Conservation (phyloP, 2,329 filamentous ascomycete genomes). For the Pseudogymnoascus sp. region DNA sequence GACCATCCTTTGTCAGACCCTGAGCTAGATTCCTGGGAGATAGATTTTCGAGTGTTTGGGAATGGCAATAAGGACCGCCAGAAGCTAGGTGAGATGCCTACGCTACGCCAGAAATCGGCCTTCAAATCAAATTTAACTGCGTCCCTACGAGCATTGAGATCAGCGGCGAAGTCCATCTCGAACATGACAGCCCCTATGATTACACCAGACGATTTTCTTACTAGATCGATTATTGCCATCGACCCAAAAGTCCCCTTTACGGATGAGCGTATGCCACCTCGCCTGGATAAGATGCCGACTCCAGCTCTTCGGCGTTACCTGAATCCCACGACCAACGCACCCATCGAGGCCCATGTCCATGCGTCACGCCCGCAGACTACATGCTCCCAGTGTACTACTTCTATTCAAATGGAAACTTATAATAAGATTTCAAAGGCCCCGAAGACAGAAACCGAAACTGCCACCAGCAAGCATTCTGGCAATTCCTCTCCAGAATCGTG, state of each 20-base stretch:
- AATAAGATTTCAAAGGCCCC: constrained; percentile 35
- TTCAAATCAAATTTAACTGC: constrained; percentile 64
- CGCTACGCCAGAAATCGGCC: constrained; percentile 30
- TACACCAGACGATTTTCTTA: constrained; percentile 57
- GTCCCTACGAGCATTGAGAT: constrained; percentile 46
- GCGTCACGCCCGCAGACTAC: constrained; percentile 28
- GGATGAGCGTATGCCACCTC: constrained; percentile 56
- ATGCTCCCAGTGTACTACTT: constrained; percentile 47
- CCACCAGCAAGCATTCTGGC: constrained; percentile 24
- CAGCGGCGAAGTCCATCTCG: constrained; percentile 55
- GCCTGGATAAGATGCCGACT: constrained; percentile 54
- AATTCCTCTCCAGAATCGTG: constrained; percentile 22
- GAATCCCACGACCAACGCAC: constrained; percentile 49
- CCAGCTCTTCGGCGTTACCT: constrained; percentile 59
- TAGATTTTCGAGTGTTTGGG: constrained; percentile 42
- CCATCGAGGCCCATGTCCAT: constrained; percentile 33
- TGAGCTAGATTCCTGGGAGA: constrained; percentile 33
- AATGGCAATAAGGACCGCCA: constrained; percentile 10
- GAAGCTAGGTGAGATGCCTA: constrained; percentile 6
- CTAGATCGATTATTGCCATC: constrained; percentile 58
- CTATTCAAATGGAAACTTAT: constrained; percentile 66
- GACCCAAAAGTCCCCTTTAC: constrained; percentile 58
- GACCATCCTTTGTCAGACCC: constrained; percentile 42
- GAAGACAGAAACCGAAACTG: constrained; percentile 31
- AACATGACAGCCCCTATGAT: constrained; percentile 54